These are phyloP conservation scores for Brasilioporus rufonigricans DNA, from an alignment of 768 basidiomycete genomes.

Conservation along the genomic window DNA sequence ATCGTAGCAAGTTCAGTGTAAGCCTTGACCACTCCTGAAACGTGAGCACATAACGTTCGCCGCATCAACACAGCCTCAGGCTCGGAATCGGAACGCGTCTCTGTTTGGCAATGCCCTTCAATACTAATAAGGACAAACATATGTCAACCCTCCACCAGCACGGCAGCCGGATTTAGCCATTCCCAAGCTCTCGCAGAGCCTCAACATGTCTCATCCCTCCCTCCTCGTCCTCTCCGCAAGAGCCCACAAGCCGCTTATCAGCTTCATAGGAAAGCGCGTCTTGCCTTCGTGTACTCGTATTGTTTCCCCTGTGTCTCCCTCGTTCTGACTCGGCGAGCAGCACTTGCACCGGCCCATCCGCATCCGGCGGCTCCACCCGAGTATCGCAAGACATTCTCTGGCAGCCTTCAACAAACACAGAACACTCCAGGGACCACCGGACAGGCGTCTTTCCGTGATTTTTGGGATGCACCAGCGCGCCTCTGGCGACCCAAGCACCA, in stretches of 20 bases:
- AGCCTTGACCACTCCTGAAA: not conserved
- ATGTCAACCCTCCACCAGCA: not conserved
- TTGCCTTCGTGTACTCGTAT: constrained; percentile 44
- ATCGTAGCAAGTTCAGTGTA: not conserved
- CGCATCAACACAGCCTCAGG: constrained; percentile 15
- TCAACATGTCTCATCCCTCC: constrained; percentile 35
- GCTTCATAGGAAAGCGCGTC: constrained; percentile 57
- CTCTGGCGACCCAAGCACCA: constrained; percentile 53
- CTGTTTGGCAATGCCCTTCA: constrained; percentile 17
- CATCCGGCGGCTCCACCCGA: constrained; percentile 72
- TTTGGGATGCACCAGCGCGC: constrained; percentile 67
- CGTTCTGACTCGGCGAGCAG: constrained; percentile 27
- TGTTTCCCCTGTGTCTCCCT: not conserved
- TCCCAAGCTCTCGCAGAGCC: too few species aligned
- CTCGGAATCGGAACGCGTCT: constrained; percentile 7
- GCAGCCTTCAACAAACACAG: constrained; percentile 26
- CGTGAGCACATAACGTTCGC: not conserved
- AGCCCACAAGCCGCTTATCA: constrained; percentile 59
- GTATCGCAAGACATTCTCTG: constrained; percentile 47
- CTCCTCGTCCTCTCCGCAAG: constrained; percentile 38
- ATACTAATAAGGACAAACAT: constrained; percentile 24
- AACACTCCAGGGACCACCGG: too few species aligned
- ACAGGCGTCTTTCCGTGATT: constrained; percentile 39
- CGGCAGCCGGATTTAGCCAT: constrained; percentile 2
- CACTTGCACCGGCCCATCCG: constrained; percentile 42